Evolutionary conservation across 441 rosid genomes (phyloP).

Genomic region (Viola pubescens): DNA sequence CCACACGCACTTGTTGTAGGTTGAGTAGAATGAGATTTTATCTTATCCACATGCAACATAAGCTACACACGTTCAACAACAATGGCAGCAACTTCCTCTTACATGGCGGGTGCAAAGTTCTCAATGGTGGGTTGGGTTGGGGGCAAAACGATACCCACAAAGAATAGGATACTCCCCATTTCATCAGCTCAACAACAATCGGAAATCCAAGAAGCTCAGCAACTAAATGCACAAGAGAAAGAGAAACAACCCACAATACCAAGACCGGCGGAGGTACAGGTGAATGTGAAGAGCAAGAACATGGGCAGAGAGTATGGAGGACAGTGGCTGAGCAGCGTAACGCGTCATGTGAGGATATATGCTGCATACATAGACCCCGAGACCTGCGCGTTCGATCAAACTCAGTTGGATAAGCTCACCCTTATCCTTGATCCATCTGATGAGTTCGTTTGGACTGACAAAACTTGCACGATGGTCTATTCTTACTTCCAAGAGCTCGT

Average conservation of each 20-base stretch:
- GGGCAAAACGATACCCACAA: constrained; percentile 16
- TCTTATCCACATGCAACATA: background rate
- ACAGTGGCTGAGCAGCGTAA: constrained; percentile 84
- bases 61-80: background rate
- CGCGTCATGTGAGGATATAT: constrained; percentile 77
- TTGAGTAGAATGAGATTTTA: too few relatives aligned
- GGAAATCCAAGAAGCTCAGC: constrained; percentile 33
- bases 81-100: constrained; percentile 50
- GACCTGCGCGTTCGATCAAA: constrained; percentile 79
- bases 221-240: constrained; percentile 19
- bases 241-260: constrained; percentile 36
- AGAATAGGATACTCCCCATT: constrained; percentile 17
- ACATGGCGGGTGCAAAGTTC: constrained; percentile 43
- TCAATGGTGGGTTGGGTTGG: constrained; percentile 29
- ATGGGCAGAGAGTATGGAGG: constrained; percentile 68
- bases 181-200: constrained; percentile 51
- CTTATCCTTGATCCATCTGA: constrained; percentile 74
- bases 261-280: constrained; percentile 78
- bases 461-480: constrained; percentile 57
- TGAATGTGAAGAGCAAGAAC: constrained; percentile 72
- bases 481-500: constrained; percentile 89
- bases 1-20: too few relatives aligned
- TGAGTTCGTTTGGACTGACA: constrained; percentile 80
- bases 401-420: constrained; percentile 88
- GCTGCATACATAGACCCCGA: constrained; percentile 94